Evolutionary conservation across 352 stramenopile species (phyloP), one percentile per base, ranked within the genome.

Genomic region (Globisporangium cederbergense): DNA sequence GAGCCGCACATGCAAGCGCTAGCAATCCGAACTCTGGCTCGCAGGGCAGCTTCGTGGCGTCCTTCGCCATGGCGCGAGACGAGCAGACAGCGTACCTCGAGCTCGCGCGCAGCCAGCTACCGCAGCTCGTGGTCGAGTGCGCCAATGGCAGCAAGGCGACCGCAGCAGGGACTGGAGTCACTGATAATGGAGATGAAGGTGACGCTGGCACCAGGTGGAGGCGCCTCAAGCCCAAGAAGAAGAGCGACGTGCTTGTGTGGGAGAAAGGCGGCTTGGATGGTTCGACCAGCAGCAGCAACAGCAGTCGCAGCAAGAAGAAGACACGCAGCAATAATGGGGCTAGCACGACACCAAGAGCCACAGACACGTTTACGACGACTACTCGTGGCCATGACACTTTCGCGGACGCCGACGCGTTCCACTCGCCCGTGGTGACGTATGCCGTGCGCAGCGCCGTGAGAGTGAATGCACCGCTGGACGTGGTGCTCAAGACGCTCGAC

Each of bases 401-500:
- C 16, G 38, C 47, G 4, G 40, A 58, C 34, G 16, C 59, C 16
- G 49, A 28, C n/a, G 50, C 5, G 4, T 58, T 54, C 6, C 20
- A 46, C 22, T 9, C 20, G 18, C 11, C 32, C 28, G 16, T 36
- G 51, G 38, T 53, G n/a, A 63, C 30, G 36, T 89, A 89, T 51
- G 75, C 79, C 10, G 82, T 91, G 62, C 75, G 80, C 2, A 90
- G 77, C 43, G 87, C 67, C 28, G 78, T 77, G 40, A 83, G 72
- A 8, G 77, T 94, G 2, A 58, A 75, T 20, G 83, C 83, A 18
- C 70, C 81, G 50, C 43, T 91, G 0, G 70, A 83, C 36, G 73
- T 62, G 14, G 75, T 94, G 22, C 75, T 94, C 20, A 77, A 83
- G 70, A 75, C 72, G 28, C 66, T 94, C 40, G 85, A 91, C 56